phyloP scores from a whole-genome alignment of 768 basidiomycete species.

The Mycena albidolilacea region DNA sequence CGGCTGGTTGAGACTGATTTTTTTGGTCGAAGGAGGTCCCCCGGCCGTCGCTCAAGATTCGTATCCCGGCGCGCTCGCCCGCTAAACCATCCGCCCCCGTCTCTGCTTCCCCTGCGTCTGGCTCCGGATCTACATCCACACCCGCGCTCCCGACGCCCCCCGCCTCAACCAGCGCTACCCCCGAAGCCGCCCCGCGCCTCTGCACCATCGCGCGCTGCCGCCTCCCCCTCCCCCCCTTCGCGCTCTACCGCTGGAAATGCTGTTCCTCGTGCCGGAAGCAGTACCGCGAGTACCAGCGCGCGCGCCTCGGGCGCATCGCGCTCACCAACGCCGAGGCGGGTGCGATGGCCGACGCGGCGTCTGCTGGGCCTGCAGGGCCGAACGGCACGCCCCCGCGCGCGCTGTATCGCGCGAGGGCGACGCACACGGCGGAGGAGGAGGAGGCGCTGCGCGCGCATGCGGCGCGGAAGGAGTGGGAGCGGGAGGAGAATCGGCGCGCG shows the following conservation, averaged over 20 bases:
- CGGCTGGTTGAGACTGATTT: not conserved
- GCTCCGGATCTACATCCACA: not conserved
- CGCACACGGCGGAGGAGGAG: not conserved
- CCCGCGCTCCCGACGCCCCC: conserved; percentile 25
- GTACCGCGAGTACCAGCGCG: conserved; percentile 40
- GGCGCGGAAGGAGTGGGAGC: conserved; percentile 36
- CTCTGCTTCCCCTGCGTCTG: not conserved
- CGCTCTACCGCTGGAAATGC: conserved; percentile 40
- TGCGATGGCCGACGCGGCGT: not conserved
- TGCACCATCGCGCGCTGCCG: conserved; percentile 40
- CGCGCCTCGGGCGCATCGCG: conserved; percentile 27
- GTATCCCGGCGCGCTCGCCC: conserved; percentile 38
- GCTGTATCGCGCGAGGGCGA: not conserved
- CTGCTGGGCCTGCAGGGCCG: not conserved
- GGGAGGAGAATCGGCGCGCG: conserved; percentile 35
- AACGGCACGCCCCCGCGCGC: not conserved
- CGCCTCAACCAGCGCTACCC: conserved; percentile 15
- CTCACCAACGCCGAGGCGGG: not conserved
- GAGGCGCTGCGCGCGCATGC: conserved; percentile 11
- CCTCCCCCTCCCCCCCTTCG: conserved; percentile 27
- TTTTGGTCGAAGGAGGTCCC: conserved; percentile 21
- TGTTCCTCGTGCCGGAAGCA: conserved; percentile 36
- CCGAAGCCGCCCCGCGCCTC: conserved; percentile 26
- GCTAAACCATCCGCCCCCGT: conserved; percentile 1
- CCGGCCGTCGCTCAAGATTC: conserved; percentile 36